Conservation (phyloP, 805 yeast genomes). For the Lipomyces yamanashiensis region DNA sequence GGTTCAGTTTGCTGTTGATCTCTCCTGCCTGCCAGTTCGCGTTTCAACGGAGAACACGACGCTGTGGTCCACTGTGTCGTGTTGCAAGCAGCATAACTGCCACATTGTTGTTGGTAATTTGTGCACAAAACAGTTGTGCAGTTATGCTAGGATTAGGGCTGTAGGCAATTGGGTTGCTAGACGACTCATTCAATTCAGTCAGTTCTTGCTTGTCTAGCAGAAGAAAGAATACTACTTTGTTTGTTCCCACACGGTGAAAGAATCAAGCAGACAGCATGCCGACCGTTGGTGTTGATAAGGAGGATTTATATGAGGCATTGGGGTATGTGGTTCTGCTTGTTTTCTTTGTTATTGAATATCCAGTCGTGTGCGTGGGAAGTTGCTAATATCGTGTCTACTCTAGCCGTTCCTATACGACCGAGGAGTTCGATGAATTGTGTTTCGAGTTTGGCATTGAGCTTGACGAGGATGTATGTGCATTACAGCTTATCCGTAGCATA, state of each 20-base stretch:
- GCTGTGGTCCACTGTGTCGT: background rate
- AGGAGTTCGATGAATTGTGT: constrained; percentile 95
- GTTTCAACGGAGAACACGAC: background rate
- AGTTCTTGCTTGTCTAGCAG: background rate
- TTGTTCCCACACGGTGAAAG: background rate
- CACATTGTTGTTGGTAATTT: background rate
- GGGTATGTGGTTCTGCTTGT: constrained; percentile 49
- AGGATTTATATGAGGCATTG: constrained; percentile 81
- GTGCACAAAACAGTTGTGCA: background rate
- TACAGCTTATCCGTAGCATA: background rate
- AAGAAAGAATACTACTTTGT: background rate
- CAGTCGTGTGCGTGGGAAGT: background rate
- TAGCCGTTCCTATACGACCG: constrained; percentile 65
- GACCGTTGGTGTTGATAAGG: constrained; percentile 93
- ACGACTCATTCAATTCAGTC: no score
- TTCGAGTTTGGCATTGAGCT: constrained; percentile 97
- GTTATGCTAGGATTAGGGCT: no score
- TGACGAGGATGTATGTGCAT: constrained; percentile 72
- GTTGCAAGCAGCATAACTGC: background rate
- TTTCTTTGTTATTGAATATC: background rate
- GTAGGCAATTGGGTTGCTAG: no score
- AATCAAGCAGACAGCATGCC: constrained; percentile 66
- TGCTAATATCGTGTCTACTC: background rate
- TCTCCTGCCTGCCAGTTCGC: background rate
- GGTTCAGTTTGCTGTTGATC: background rate